phyloP scores from a whole-genome alignment of 768 basidiomycete species.

The Saitozyma podzolica region DNA sequence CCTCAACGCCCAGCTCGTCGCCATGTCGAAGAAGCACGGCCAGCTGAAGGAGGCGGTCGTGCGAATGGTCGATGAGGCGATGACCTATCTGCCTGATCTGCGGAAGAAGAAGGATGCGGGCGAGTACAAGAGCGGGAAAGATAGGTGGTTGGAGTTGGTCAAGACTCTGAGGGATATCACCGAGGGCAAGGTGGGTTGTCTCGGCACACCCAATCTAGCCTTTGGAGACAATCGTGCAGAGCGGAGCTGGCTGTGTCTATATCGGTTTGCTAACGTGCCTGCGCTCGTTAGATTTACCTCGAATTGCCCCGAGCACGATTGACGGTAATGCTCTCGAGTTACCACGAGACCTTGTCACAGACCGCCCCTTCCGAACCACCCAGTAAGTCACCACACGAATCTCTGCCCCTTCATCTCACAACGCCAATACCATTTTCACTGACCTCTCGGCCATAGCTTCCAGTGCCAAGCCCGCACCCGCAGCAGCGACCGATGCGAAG shows the following conservation, averaged over 20 bases:
- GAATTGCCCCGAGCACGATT: constrained; percentile 95
- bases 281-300: constrained; percentile 72
- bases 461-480: constrained; percentile 7
- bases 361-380: constrained; percentile 51
- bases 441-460: constrained; percentile 2
- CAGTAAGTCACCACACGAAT: constrained; percentile 32
- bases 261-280: neutral
- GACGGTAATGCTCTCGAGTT: constrained; percentile 77
- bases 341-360: constrained; percentile 73
- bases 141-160: constrained; percentile 67
- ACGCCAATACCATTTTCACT: neutral
- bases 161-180: constrained; percentile 88
- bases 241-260: neutral
- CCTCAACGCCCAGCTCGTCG: constrained; percentile 61
- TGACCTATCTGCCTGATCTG: constrained; percentile 77
- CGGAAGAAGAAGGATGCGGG: constrained; percentile 66
- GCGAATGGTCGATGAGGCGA: constrained; percentile 83
- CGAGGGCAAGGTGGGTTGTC: constrained; percentile 80
- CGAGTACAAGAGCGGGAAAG: constrained; percentile 57
- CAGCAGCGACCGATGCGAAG: constrained; percentile 24
- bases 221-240: neutral
- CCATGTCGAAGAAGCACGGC: constrained; percentile 92
- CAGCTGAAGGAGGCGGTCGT: constrained; percentile 89
- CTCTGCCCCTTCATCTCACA: neutral
- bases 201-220: neutral